These are phyloP conservation scores for Mrakia frigida DNA, from an alignment of 768 basidiomycete species.

Conservation along the genomic window DNA sequence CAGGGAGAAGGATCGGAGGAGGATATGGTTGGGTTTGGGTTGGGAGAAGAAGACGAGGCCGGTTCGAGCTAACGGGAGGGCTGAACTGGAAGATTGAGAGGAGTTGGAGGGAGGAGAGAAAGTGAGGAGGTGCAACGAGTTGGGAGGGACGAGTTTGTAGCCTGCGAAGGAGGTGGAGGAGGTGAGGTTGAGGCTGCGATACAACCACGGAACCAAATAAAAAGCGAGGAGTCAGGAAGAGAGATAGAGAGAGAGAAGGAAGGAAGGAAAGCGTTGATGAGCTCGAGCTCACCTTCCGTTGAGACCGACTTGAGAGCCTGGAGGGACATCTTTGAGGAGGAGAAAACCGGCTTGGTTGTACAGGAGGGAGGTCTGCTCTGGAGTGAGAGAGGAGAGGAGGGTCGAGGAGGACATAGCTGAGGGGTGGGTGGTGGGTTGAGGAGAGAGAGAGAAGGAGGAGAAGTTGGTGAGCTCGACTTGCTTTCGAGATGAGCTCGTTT, in stretches of 20 bases:
- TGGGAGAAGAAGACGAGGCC: constrained; percentile 20
- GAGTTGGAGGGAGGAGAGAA: constrained; percentile 15
- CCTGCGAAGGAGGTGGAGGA: constrained; percentile 22
- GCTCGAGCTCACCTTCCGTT: constrained; percentile 30
- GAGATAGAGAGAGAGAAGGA: neutral
- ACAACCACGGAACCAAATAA: neutral
- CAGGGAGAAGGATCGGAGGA: constrained; percentile 6
- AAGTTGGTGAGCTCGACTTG: too few relatives aligned
- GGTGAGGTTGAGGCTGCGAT: neutral
- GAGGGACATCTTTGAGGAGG: constrained; percentile 19
- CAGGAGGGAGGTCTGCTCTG: constrained; percentile 16
- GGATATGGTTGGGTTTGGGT: constrained; percentile 7
- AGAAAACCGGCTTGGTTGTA: constrained; percentile 29
- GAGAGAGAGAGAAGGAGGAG: neutral
- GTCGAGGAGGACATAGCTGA: neutral
- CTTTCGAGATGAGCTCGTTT: too few relatives aligned
- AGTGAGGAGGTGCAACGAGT: constrained; percentile 16
- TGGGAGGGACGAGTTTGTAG: constrained; percentile 27
- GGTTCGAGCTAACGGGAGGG: constrained; percentile 10
- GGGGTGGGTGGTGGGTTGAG: neutral
- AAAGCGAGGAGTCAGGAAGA: neutral
- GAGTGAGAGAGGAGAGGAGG: constrained; percentile 19
- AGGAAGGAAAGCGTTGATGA: neutral
- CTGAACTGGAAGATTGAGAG: too few relatives aligned
- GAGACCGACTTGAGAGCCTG: constrained; percentile 23